A percentile compares a stretch with the other conserved stretches of the same genome.
Conservation (phyloP, 1,284 basidiomycete genomes). For the Ceratobasidium sp. region DNA sequence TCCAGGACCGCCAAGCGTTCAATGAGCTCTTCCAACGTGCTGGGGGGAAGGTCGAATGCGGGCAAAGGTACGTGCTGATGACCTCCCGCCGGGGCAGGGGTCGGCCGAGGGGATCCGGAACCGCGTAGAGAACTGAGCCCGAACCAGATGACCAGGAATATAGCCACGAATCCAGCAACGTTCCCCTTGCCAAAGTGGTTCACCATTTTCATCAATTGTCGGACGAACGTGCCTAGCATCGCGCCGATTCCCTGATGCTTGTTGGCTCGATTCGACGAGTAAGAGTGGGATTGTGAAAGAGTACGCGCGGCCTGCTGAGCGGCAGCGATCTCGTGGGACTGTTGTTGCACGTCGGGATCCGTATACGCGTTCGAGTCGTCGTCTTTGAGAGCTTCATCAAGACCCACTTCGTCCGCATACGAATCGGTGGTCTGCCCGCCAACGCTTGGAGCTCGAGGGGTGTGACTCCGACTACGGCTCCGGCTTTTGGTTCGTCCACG, state of each 20-base stretch:
- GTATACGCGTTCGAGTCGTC: conserved; percentile 41
- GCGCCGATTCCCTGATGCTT: conserved; percentile 39
- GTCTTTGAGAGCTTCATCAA: conserved; percentile 25
- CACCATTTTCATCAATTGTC: conserved; percentile 16
- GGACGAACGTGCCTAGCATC: conserved; percentile 46
- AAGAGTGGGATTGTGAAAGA: conserved; percentile 21
- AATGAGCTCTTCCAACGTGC: conserved; percentile 77
- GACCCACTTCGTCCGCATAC: conserved; percentile 9
- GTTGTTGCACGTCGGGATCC: conserved; percentile 28
- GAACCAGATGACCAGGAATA: conserved; percentile 53
- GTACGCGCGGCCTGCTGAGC: conserved; percentile 45
- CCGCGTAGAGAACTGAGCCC: conserved; percentile 45
- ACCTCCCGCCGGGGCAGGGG: conserved; percentile 18
- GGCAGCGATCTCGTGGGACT: conserved; percentile 43
- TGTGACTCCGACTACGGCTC: conserved; percentile 30
- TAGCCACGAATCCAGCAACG: conserved; percentile 49
- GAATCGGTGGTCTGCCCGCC: conserved; percentile 37
- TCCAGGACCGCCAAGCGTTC: conserved; percentile 67
- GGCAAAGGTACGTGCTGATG: conserved; percentile 28
- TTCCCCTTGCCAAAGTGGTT: conserved; percentile 30
- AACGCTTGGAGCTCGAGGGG: conserved; percentile 30
- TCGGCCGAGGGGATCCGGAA: conserved; percentile 12
- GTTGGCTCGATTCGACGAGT: conserved; percentile 26
- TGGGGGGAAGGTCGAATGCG: conserved; percentile 67
- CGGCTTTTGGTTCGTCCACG: conserved; percentile 33